These are phyloP conservation scores for Paramecium bursaria DNA, from an alignment of 73 alveolate genomes.

Conservation along the genomic window DNA sequence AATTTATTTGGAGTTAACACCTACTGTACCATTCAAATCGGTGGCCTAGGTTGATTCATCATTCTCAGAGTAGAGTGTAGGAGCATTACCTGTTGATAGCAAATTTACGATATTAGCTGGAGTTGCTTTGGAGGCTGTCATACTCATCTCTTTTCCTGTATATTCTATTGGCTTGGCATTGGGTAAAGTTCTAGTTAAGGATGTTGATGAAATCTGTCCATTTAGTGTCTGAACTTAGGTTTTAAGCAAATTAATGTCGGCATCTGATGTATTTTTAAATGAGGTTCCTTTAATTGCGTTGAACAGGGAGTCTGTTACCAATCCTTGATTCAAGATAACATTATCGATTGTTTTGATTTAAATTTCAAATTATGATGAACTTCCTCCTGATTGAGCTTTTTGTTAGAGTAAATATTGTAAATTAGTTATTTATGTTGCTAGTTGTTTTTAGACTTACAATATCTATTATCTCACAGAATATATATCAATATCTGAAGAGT, in stretches of 20 bases:
- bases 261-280: background rate
- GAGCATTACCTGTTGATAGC: background rate
- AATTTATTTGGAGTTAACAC: background rate
- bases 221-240: background rate
- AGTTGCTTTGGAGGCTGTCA: slow-evolving; percentile 33
- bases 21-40: background rate
- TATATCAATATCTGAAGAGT: too few species aligned
- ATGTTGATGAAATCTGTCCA: background rate
- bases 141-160: slow-evolving; percentile 1
- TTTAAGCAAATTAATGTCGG: background rate
- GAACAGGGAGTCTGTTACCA: background rate
- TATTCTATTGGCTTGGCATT: slow-evolving; percentile 43
- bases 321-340: background rate
- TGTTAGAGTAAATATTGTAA: background rate
- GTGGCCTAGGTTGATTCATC: background rate
- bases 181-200: slow-evolving; percentile 16
- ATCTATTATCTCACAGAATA: too few species aligned
- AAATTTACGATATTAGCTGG: slow-evolving; percentile 8
- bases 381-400: slow-evolving; percentile 11
- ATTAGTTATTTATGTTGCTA: background rate
- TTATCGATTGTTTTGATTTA: background rate
- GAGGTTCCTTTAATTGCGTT: background rate
- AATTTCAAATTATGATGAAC: slow-evolving; percentile 3
- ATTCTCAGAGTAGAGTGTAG: background rate
- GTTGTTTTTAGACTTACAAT: too few species aligned